Evolutionary conservation across 1,139 yeast genomes (phyloP).

Genomic region (Candida glucosophila): DNA sequence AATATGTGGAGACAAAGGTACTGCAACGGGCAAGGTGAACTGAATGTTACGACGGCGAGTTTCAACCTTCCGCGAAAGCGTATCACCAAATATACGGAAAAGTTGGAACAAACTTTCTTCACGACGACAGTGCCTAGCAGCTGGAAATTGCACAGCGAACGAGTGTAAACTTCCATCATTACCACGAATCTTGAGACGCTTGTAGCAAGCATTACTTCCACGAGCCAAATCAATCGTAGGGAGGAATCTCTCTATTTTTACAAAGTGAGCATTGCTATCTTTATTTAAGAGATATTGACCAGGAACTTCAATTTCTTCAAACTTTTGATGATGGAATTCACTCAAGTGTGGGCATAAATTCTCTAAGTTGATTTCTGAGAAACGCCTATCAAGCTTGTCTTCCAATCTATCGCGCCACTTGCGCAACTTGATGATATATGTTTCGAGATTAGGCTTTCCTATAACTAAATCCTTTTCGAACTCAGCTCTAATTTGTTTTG

Average conservation of each 20-base stretch:
- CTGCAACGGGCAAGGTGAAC: constrained; percentile 84
- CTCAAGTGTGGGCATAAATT: constrained; percentile 90
- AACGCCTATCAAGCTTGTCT: constrained; percentile 78
- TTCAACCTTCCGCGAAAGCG: constrained; percentile 73
- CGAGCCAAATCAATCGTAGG: constrained; percentile 85
- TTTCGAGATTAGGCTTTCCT: constrained; percentile 82
- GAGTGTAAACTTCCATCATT: constrained; percentile 88
- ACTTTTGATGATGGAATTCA: constrained; percentile 96
- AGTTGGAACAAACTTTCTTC: constrained; percentile 92
- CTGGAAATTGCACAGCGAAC: constrained; percentile 95
- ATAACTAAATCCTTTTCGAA: constrained; percentile 87
- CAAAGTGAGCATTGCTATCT: constrained; percentile 79
- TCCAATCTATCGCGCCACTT: constrained; percentile 93
- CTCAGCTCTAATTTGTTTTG: constrained; percentile 82
- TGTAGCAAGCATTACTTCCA: constrained; percentile 88
- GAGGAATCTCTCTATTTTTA: constrained; percentile 86
- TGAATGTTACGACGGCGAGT: constrained; percentile 78
- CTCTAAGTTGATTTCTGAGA: constrained; percentile 73
- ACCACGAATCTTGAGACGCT: constrained; percentile 83
- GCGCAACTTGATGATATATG: constrained; percentile 73
- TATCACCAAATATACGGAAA: constrained; percentile 80
- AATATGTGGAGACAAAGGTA: constrained; percentile 92
- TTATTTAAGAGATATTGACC: constrained; percentile 86
- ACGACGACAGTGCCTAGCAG: constrained; percentile 94
- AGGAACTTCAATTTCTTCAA: constrained; percentile 95